phyloP scores from a whole-genome alignment of 2,329 filamentous ascomycete genomes.

The Tolypocladium amazonense region DNA sequence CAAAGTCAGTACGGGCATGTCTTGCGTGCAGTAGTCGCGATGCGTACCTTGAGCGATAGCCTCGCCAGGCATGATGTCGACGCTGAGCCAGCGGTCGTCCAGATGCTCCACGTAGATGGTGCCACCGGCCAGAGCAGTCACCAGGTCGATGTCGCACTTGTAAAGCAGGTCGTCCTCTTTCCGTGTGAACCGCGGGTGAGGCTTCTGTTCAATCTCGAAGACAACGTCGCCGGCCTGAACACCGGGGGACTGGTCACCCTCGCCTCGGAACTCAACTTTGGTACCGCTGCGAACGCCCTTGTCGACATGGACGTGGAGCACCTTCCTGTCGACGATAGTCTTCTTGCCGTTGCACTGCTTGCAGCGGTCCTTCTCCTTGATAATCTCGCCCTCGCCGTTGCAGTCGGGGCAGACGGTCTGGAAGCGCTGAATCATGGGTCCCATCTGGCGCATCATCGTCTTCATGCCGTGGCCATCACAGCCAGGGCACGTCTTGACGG shows the following conservation, averaged over 20 bases:
- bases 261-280: conserved; percentile 93
- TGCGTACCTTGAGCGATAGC: conserved; percentile 81
- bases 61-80: conserved; percentile 89
- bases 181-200: conserved; percentile 88
- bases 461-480: conserved; percentile 97
- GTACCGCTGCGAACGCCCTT: conserved; percentile 86
- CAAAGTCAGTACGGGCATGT: background rate
- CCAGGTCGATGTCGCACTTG: conserved; percentile 87
- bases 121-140: conserved; percentile 88
- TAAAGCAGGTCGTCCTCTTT: conserved; percentile 95
- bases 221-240: conserved; percentile 92
- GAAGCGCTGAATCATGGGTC: conserved; percentile 99
- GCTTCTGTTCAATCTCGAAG: conserved; percentile 99
- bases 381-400: conserved; percentile 92
- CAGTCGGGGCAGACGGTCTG: conserved; percentile 98
- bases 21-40: background rate
- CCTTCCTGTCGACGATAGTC: conserved; percentile 93
- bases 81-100: conserved; percentile 90
- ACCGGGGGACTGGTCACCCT: conserved; percentile 91
- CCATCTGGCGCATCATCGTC: conserved; percentile 99
- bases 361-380: conserved; percentile 95
- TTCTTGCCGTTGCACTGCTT: conserved; percentile 97
- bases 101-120: conserved; percentile 90
- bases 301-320: conserved; percentile 96
- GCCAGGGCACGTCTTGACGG: conserved; percentile 84